Evolutionary conservation across 2,329 filamentous ascomycete species (phyloP), one percentile per base, ranked within the genome.

Genomic region (Purpureocillium takamizusanense): DNA sequence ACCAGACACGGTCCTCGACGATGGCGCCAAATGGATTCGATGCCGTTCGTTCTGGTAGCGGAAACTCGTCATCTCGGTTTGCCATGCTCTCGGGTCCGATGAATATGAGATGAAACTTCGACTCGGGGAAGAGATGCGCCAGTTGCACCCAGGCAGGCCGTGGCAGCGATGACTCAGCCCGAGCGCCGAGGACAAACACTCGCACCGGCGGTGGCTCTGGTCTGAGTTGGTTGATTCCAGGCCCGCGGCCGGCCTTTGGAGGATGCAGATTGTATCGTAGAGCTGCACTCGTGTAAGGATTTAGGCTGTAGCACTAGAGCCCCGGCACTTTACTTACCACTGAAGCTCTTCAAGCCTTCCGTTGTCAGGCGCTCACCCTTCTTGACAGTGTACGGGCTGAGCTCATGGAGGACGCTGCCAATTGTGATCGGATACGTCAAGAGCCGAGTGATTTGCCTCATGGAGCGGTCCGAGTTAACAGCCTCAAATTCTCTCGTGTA

Each of bases 21-120:
- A 98, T 74, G n/a, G 86, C 86, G 31, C 92, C 92, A 51, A 89
- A 98, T 1, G 92, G 92, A 56, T 98, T 98, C 9, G 70, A 66
- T 0, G 89, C 70, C 2, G 87, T 95, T 40, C 89, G 81, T 49
- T 85, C 76, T 1, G 94, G 92, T 2, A 97, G 72, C 1, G 92
- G 92, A 55, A 94, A 94, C 59, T 98, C 92, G 42, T 81, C 76
- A 53, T 97, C 88, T 44, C 94, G 84, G 63, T 95, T 95, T 16
- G 82, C 72, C 89, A 98, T 97, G 52, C 83, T 86, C 64, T 98
- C 92, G 0, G 92, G 92, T 1, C 92, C 92, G 52, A 98, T 90
- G 61, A 98, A 92, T 56, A 97, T 76, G 17, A 98, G 64, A 54
- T 97, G 90, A 51, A 98, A 82, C 44, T 83, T 77, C n/a, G 86